Evolutionary conservation across 2,329 filamentous ascomycete species (phyloP), one percentile per base, ranked within the genome.

Genomic region (Lojkania enalia): DNA sequence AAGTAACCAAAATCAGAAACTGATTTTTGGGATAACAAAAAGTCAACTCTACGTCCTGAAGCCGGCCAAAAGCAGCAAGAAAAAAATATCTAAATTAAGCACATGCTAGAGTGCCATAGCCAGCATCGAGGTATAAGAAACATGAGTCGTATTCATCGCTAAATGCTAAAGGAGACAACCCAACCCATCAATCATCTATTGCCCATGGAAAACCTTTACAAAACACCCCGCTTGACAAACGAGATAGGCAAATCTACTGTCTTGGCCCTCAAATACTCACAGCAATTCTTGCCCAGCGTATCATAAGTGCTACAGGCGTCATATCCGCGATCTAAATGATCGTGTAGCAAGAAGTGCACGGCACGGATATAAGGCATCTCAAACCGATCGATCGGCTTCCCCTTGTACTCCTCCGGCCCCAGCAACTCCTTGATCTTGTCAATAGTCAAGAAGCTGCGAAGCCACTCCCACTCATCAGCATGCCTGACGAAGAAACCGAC

Each of bases 301-400:
- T 77, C 75, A 35, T 76, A 74, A 1, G 67, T 67, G 36, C 63
- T 66, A 25, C 70, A 73, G 3, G 71, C 69, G 40, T 73, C 69
- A 54, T 72, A 74, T 0, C 73, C 73, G 0, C 73, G 61, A 39
- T 76, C 73, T 5, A 77, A 58, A 49, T 76, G 74, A 50, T 77
- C 75, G 42, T 76, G 67, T 16, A 78, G 53, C 30, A 76, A 52
- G 47, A 73, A 72, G 51, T 74, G 71, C 32, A 74, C 70, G 2
- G 71, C 70, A 19, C 57, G 52, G 15, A 73, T 64, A 13, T 65
- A 58, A 1, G 61, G 63, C 49, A 73, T 61, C 48, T 73, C 70
- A 36, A 70, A 67, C 1, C 70, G 57, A 49, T 72, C 69, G 29
- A 74, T 63, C 14, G 70, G 42, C 27, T 63, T 58, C 1, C 55